Base-by-base conservation (phyloP, 768 basidiomycete genomes). In the Suillus subluteus region DNA sequence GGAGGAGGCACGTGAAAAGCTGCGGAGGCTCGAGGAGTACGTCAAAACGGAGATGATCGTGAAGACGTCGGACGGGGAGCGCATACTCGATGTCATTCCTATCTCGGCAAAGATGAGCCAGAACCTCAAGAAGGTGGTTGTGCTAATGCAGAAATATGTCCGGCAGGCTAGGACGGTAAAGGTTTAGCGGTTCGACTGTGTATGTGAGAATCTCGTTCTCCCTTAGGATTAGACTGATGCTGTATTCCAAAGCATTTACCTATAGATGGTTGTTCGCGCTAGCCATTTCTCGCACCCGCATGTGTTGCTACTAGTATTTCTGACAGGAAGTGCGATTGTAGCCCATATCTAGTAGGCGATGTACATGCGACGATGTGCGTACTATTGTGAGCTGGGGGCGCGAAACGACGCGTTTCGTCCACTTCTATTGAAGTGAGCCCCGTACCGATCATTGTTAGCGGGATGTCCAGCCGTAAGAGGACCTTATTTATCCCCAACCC, bases 81-180 rank as follows among this genome's bases (percentile, higher is more conserved):
- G 78, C 11, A 46, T 56, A 15, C 74, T 94, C 67, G 89, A 91
- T 68, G 88, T 98, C 30, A 84, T 98, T 4, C 91, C 95, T 0
- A 81, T 89, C 15, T 96, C 94, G 30, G 97, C 90, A 16, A 98
- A 96, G 81, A 92, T 82, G 75, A 88, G 88, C 68, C 87, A 94
- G 77, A 98, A 98, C 72, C 72, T 98, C 73, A 79, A 79, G 50
- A 87, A 83, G 73, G 84, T 91, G 13, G 91, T 98, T 3, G 79
- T 77, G 13, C 75, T 89, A 65, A 87, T 98, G 84, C 83, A 86
- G 65, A 75, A 77, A 40, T 91, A 93, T 73, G 90, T 96, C 5
- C 74, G 76, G 70, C 82, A 85, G 67, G 86, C 86, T 46, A 74
- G 82, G 62, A 68, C 44, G 54, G 52, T 21, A 9, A 13, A 16